A percentile compares a stretch with the other conserved stretches of the same genome.
phyloP scores from a whole-genome alignment of 208 protist species.

The Leishmania martiniquensis region DNA sequence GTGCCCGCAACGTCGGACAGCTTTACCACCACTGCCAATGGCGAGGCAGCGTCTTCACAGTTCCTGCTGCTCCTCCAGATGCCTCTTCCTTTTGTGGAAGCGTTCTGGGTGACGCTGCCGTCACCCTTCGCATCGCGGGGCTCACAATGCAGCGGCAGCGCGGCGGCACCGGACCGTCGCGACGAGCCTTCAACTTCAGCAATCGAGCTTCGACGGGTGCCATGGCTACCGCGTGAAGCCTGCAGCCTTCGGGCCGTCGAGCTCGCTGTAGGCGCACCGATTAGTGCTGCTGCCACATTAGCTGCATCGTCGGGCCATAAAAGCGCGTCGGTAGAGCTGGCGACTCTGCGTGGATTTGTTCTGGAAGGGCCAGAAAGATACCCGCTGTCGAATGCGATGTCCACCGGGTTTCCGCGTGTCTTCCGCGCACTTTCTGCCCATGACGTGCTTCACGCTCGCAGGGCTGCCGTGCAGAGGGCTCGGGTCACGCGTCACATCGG shows the following conservation, averaged over 20 bases:
- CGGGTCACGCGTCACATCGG: neutral
- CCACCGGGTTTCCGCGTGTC: slow-evolving; percentile 9
- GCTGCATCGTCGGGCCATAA: neutral
- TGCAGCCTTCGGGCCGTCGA: neutral
- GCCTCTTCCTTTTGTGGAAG: slow-evolving; percentile 26
- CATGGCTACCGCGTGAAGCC: slow-evolving; percentile 4
- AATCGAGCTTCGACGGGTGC: slow-evolving; percentile 4
- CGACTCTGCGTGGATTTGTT: slow-evolving; percentile 18
- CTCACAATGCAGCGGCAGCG: neutral
- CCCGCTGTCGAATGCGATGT: neutral
- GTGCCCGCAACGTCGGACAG: neutral
- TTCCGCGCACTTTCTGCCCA: slow-evolving; percentile 13
- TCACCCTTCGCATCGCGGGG: slow-evolving; percentile 4
- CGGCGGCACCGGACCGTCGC: neutral
- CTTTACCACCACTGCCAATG: neutral
- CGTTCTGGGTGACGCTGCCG: slow-evolving; percentile 26
- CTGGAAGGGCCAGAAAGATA: neutral
- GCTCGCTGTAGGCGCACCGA: neutral
- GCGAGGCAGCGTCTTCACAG: neutral
- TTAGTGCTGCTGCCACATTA: neutral
- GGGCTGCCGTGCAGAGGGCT: neutral
- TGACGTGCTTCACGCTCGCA: slow-evolving; percentile 5
- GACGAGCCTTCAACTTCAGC: neutral
- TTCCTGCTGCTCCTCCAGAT: slow-evolving; percentile 20
- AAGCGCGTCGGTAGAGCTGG: neutral